Conservation (phyloP, 2,329 filamentous ascomycete genomes). For the Claviceps quebecensis region DNA sequence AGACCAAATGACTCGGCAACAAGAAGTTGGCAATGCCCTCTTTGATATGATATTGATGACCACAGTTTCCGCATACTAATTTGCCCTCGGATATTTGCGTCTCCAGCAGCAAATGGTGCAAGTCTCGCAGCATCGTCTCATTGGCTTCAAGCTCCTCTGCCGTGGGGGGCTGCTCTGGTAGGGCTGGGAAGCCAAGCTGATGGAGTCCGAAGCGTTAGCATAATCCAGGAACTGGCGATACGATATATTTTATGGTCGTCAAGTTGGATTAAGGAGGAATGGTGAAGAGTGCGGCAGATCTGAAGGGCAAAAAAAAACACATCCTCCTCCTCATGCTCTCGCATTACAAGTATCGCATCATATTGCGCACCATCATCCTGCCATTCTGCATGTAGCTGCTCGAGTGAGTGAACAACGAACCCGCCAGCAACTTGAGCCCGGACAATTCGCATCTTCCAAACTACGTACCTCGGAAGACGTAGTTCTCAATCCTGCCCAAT, state of each 20-base stretch:
- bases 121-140: slow-evolving; percentile 57
- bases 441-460: background rate
- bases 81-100: slow-evolving; percentile 82
- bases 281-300: background rate
- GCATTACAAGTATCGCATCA: no score
- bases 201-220: background rate
- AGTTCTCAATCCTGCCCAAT: slow-evolving; percentile 69
- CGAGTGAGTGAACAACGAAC: background rate
- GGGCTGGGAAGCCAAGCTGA: slow-evolving; percentile 64
- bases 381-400: background rate
- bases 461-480: slow-evolving; percentile 60
- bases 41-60: slow-evolving; percentile 85
- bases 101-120: slow-evolving; percentile 74
- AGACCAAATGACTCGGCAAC: slow-evolving; percentile 77
- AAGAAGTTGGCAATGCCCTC: slow-evolving; percentile 96
- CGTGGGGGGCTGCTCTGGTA: slow-evolving; percentile 52
- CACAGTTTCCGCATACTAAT: slow-evolving; percentile 80
- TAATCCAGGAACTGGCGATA: background rate
- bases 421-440: background rate
- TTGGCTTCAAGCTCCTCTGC: slow-evolving; percentile 48
- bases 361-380: background rate
- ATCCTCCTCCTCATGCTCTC: background rate
- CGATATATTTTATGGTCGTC: background rate
- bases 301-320: background rate
- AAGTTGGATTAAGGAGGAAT: background rate